These are phyloP conservation scores for Micractinium sp. DNA, from an alignment of 139 green algal genomes.

Conservation along the genomic window DNA sequence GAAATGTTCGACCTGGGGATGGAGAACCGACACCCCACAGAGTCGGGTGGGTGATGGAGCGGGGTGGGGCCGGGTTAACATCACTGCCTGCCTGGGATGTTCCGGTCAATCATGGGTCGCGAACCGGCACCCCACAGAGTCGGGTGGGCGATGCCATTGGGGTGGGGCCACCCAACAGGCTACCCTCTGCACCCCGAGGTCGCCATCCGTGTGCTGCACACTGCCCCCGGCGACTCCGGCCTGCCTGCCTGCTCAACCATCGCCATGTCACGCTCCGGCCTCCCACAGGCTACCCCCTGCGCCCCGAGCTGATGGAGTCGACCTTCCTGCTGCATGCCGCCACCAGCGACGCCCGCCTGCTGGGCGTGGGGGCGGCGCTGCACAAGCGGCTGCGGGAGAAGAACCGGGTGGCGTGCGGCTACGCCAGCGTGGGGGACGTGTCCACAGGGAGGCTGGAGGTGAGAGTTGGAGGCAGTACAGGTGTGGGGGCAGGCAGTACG, in stretches of 20 bases:
- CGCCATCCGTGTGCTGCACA: not conserved
- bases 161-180: too few species aligned
- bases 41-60: not conserved
- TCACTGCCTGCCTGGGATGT: conserved; percentile 88
- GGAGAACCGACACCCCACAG: conserved; percentile 40
- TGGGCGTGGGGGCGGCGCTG: conserved; percentile 43
- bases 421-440: conserved; percentile 68
- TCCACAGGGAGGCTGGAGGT: conserved; percentile 54
- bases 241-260: not conserved
- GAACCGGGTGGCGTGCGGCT: conserved; percentile 66
- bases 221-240: not conserved
- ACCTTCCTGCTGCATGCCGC: conserved; percentile 86
- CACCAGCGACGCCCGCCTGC: conserved; percentile 22
- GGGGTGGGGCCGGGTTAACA: too few species aligned
- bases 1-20: conserved; percentile 76
- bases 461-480: not conserved
- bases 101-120: conserved; percentile 59
- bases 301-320: conserved; percentile 93
- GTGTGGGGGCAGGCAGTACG: not conserved
- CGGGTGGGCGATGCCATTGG: not conserved
- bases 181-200: not conserved
- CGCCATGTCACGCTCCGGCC: not conserved
- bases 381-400: conserved; percentile 53
- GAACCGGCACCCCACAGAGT: conserved; percentile 42
- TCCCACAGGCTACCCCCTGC: conserved; percentile 61